These are phyloP conservation scores for Fusarium pininemorale DNA, from an alignment of 2,329 filamentous ascomycete genomes.

Conservation along the genomic window DNA sequence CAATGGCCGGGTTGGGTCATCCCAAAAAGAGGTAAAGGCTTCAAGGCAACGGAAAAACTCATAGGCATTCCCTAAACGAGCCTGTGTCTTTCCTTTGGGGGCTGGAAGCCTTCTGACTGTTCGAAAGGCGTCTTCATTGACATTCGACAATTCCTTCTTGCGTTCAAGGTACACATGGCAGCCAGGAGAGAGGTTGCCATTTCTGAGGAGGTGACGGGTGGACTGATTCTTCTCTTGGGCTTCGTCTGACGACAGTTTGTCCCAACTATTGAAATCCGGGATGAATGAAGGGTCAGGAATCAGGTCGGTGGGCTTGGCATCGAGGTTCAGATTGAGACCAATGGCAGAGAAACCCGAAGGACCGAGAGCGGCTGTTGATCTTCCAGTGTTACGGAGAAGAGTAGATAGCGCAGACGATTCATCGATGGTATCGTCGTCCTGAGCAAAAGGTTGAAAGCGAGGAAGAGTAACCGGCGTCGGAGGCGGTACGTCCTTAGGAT, in stretches of 20 bases:
- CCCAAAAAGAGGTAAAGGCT: slow-evolving; percentile 67
- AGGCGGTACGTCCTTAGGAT: slow-evolving; percentile 63
- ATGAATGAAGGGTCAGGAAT: slow-evolving; percentile 63
- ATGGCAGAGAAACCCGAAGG: slow-evolving; percentile 65
- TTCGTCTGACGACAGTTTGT: slow-evolving; percentile 58
- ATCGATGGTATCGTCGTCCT: slow-evolving; percentile 43
- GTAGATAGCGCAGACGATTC: slow-evolving; percentile 54
- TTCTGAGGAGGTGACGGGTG: slow-evolving; percentile 60
- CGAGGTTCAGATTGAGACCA: slow-evolving; percentile 63
- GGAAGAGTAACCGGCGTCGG: slow-evolving; percentile 66
- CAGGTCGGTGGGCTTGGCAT: slow-evolving; percentile 59
- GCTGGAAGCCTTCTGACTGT: slow-evolving; percentile 67
- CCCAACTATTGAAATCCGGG: slow-evolving; percentile 64
- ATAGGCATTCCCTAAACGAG: slow-evolving; percentile 69
- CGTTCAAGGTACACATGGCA: slow-evolving; percentile 67
- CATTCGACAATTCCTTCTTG: slow-evolving; percentile 63
- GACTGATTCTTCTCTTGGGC: slow-evolving; percentile 58
- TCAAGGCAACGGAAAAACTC: slow-evolving; percentile 73
- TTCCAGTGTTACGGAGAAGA: slow-evolving; percentile 63
- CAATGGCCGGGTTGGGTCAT: slow-evolving; percentile 61
- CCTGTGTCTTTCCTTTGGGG: slow-evolving; percentile 61
- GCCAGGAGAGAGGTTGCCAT: slow-evolving; percentile 65
- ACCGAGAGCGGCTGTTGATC: slow-evolving; percentile 52
- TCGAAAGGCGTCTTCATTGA: slow-evolving; percentile 68
- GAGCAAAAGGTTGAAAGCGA: slow-evolving; percentile 51